These are phyloP conservation scores for Blastobotrys mokoenaii DNA, from an alignment of 805 yeast genomes.

Conservation along the genomic window DNA sequence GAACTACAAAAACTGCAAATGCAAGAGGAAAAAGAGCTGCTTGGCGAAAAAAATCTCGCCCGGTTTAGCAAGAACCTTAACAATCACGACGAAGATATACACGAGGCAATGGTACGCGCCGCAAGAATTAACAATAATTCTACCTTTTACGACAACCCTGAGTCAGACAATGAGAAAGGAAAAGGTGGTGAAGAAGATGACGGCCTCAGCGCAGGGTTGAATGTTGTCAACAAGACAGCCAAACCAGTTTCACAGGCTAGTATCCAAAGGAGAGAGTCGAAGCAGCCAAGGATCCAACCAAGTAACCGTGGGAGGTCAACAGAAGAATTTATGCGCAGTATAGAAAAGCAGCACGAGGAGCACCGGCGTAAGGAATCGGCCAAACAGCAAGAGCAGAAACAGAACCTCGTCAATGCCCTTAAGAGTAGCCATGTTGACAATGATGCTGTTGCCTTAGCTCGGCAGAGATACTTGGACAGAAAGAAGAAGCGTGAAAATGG, in stretches of 20 bases:
- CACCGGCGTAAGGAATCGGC: constrained; percentile 6
- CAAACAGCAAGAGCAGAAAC: constrained; percentile 7
- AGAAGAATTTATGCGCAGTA: neutral
- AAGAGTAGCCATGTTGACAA: constrained; percentile 13
- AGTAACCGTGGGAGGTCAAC: constrained; percentile 1
- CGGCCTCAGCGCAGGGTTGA: too few species aligned
- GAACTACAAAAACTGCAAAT: constrained; percentile 20
- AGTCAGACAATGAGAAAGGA: constrained; percentile 13
- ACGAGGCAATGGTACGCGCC: constrained; percentile 12
- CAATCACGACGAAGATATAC: constrained; percentile 15
- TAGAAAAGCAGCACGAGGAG: constrained; percentile 7
- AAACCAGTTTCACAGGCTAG: too few species aligned
- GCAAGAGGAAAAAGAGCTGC: constrained; percentile 15
- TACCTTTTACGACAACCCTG: constrained; percentile 6
- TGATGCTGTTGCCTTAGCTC: constrained; percentile 16
- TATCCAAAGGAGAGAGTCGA: constrained; percentile 1
- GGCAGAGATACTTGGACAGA: constrained; percentile 23
- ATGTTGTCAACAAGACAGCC: too few species aligned
- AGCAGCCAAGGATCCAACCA: neutral
- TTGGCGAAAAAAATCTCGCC: constrained; percentile 9
- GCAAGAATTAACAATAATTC: constrained; percentile 1
- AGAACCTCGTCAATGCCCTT: constrained; percentile 3
- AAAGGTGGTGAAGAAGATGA: constrained; percentile 12
- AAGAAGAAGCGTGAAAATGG: constrained; percentile 7
- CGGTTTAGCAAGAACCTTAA: constrained; percentile 16